Percentiles rank a stretch among this genome's conserved stretches.
Conservation (phyloP, 495 filamentous ascomycete species). For the Hypoxylon rickii region DNA sequence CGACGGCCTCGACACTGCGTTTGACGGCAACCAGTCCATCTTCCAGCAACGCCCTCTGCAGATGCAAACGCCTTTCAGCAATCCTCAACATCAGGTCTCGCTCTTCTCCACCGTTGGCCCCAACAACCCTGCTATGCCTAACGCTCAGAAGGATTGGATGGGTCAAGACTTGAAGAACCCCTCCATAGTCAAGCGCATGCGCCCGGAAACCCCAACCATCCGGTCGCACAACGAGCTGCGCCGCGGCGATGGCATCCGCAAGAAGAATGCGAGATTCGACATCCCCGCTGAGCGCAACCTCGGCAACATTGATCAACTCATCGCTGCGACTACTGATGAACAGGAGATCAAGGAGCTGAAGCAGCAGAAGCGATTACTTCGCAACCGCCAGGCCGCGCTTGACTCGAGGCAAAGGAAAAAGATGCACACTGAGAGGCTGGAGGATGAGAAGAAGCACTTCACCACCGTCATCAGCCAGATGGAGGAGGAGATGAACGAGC, state of each 20-base stretch:
- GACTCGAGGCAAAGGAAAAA: conserved; percentile 99
- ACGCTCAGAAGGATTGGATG: conserved; percentile 61
- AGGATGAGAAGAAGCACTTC: conserved; percentile 94
- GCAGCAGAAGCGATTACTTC: conserved; percentile 92
- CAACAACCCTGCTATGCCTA: conserved; percentile 50
- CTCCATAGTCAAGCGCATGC: conserved; percentile 71
- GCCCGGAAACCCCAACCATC: conserved; percentile 70
- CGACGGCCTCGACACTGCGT: conserved; percentile 67
- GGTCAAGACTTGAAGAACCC: conserved; percentile 59
- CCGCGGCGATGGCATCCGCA: conserved; percentile 90
- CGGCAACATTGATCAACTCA: conserved; percentile 92
- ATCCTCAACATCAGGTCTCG: conserved; percentile 50
- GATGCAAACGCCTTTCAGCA: conserved; percentile 59
- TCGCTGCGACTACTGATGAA: conserved; percentile 85
- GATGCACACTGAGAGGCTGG: conserved; percentile 94
- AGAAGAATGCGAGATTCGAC: conserved; percentile 99
- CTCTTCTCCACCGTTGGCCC: conserved; percentile 56
- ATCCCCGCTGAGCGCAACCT: conserved; percentile 93
- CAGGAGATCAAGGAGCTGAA: conserved; percentile 97
- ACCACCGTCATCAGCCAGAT: conserved; percentile 72
- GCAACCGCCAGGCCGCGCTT: conserved; percentile 96
- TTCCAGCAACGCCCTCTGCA: conserved; percentile 55
- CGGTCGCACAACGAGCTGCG: conserved; percentile 79
- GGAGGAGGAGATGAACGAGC: conserved; percentile 75
- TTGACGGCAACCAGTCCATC: conserved; percentile 58